Percentiles rank a stretch among this genome's conserved stretches.
Conservation (phyloP, 73 alveolate genomes). For the Paramecium sonneborni region DNA sequence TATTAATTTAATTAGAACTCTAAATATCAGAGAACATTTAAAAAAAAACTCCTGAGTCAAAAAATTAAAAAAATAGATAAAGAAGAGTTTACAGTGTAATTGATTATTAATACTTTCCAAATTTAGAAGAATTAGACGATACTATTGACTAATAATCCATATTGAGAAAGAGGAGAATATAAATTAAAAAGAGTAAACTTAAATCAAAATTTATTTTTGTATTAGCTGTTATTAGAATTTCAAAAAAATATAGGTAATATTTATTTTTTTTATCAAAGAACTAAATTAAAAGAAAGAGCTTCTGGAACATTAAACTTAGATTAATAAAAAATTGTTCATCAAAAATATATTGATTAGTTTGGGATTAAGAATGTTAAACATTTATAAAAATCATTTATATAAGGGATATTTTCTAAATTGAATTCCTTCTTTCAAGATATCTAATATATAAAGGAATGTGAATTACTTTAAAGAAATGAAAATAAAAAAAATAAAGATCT, state of each 20-base stretch:
- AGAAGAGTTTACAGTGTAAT: background rate
- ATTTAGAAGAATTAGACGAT: background rate
- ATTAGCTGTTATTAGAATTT: background rate
- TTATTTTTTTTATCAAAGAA: background rate
- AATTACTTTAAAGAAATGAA: background rate
- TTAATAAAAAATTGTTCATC: background rate
- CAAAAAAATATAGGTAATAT: background rate
- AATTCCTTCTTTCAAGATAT: background rate
- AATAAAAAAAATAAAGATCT: background rate
- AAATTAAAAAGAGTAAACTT: background rate
- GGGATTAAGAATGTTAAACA: background rate
- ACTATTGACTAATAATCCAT: background rate
- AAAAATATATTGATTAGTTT: background rate
- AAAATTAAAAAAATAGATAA: background rate
- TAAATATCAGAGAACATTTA: background rate
- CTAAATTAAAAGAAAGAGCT: background rate
- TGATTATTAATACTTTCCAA: background rate
- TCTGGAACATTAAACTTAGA: background rate
- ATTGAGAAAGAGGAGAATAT: background rate
- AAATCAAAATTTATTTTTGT: background rate
- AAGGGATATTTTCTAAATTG: background rate
- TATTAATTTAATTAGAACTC: background rate
- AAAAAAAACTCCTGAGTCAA: background rate
- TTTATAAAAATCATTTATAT: background rate
- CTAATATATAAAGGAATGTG: background rate